Conservation (phyloP, 2,329 filamentous ascomycete genomes). For the Anthostomella pinea region DNA sequence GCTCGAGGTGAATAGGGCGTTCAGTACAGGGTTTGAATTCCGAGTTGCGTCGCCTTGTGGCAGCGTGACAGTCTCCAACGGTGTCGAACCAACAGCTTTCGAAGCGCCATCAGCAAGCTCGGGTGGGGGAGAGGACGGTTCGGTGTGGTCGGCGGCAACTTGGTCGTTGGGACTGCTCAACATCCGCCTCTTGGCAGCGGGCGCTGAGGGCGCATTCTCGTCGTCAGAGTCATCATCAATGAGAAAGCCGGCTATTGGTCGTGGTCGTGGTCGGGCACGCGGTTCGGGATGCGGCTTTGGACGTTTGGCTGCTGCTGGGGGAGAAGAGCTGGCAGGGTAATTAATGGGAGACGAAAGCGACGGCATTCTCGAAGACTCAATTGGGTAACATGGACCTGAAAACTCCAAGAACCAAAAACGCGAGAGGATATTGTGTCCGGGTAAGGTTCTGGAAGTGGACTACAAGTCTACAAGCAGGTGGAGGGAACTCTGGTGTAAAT, state of each 20-base stretch:
- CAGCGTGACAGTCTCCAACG: slow-evolving; percentile 3
- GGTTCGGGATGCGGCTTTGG: slow-evolving; percentile 32
- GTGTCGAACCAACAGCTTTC: too few species aligned
- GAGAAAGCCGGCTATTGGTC: slow-evolving; percentile 42
- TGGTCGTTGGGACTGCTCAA: slow-evolving; percentile 29
- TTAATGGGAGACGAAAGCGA: slow-evolving; percentile 57
- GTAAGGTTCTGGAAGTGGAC: too few species aligned
- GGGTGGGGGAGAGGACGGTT: slow-evolving; percentile 25
- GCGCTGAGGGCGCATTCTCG: slow-evolving; percentile 31
- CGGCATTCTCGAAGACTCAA: slow-evolving; percentile 46
- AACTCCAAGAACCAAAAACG: too few species aligned
- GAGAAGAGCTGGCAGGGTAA: slow-evolving; percentile 51
- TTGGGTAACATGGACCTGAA: slow-evolving; percentile 5
- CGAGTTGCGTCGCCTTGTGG: not conserved
- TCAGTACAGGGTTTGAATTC: slow-evolving; percentile 8
- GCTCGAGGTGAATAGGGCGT: slow-evolving; percentile 21
- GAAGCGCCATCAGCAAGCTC: slow-evolving; percentile 10
- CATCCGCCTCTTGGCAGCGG: slow-evolving; percentile 44
- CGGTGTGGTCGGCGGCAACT: slow-evolving; percentile 16
- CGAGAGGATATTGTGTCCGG: too few species aligned
- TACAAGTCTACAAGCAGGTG: too few species aligned
- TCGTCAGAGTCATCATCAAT: slow-evolving; percentile 42
- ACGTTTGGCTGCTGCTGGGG: slow-evolving; percentile 36
- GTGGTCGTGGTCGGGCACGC: slow-evolving; percentile 31
- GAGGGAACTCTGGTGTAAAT: too few species aligned